Evolutionary conservation across 768 basidiomycete species (phyloP), one percentile per base, ranked within the genome.

Genomic region (Chlorophyllum brunneum): DNA sequence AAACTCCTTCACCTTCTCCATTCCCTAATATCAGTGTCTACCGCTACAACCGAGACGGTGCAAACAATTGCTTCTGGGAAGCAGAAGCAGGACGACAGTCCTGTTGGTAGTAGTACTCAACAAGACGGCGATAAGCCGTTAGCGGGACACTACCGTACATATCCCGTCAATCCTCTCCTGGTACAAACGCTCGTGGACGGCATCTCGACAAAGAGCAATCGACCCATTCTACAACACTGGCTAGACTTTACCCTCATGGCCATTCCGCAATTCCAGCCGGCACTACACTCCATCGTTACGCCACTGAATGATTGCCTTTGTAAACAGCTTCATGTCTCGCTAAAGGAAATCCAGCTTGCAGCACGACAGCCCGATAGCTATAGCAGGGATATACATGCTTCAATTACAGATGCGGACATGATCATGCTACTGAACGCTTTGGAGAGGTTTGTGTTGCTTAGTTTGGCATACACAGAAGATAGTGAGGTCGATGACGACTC

Each of bases 171-270:
- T 60, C 80, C 88, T 0, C 77, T 92, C 37, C 68, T 97, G 23
- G 77, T 87, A 0, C 88, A 88, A 58, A 84, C 87, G 0, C 72
- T 98, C 18, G 73, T 87, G 15, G 91, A 95, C 62, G 95, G 91
- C 2, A 82, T 98, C 41, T 72, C 84, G 9, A 65, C 73, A 4
- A 70, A 76, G 8, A 67, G 77, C 26, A 97, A 95, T 67, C 81
- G 85, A 24, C 78, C 92, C 1, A 79, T 95, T 22, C 66, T 95
- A 26, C 95, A 97, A 61, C 92, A 97, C 60, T 98, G 95, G 95
- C 76, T 98, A 23, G 95, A 98, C 64, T 98, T 99, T 65, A 77
- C 98, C 54, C 78, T 95, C 48, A 90, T 91, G 84, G 90, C 92
- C 1, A 71, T 95, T 15, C 85, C 92, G 3, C 90, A 92, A 59